A percentile compares a stretch with the other conserved stretches of the same genome.
Conservation (phyloP, 306 rosid species). For the Acmispon strigosus region DNA sequence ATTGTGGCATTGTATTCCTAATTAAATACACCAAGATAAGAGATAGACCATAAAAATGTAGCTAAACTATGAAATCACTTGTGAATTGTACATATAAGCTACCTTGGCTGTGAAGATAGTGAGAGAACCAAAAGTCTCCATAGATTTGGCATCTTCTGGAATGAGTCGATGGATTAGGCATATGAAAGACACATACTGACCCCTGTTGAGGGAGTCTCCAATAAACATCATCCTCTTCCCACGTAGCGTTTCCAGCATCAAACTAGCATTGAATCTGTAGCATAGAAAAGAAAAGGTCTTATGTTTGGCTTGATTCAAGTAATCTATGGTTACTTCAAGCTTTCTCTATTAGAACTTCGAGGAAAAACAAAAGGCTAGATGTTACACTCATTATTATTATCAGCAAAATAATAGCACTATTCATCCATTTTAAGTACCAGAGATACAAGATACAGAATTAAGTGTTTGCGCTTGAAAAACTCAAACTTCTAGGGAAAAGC, state of each 20-base stretch:
- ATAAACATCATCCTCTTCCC: slow-evolving; percentile 90
- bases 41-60: background rate
- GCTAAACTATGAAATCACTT: background rate
- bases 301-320: slow-evolving; percentile 16
- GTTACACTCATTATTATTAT: too few relatives aligned
- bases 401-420: too few relatives aligned
- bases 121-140: slow-evolving; percentile 79
- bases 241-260: slow-evolving; percentile 78
- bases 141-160: slow-evolving; percentile 64
- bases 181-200: slow-evolving; percentile 80
- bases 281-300: background rate
- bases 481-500: too few relatives aligned
- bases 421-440: too few relatives aligned
- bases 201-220: slow-evolving; percentile 87
- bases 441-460: too few relatives aligned
- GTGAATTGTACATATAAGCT: background rate
- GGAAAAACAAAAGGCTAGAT: too few relatives aligned
- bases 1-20: slow-evolving; percentile 86
- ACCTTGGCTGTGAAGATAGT: slow-evolving; percentile 91
- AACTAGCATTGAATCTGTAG: slow-evolving; percentile 70
- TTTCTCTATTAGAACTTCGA: too few relatives aligned
- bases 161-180: slow-evolving; percentile 78
- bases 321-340: too few relatives aligned
- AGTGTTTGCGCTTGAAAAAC: too few relatives aligned
- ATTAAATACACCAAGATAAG: background rate